Evolutionary conservation across 768 basidiomycete species (phyloP).

Genomic region (Galerina sulciceps): DNA sequence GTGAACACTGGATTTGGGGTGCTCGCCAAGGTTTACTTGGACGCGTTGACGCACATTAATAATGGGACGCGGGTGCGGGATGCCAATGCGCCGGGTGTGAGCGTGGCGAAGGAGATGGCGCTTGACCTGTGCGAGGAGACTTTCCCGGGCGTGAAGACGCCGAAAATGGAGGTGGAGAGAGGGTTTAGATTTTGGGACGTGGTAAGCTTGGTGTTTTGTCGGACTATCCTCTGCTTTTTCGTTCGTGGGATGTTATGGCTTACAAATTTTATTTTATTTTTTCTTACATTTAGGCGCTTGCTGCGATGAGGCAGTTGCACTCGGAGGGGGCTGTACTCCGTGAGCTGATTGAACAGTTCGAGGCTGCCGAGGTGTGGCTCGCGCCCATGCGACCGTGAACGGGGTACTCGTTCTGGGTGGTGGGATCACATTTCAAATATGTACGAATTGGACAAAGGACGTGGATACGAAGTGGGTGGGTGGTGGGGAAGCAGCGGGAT

Average conservation of each 20-base stretch:
- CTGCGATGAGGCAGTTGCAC: constrained; percentile 89
- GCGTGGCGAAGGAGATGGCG: constrained; percentile 83
- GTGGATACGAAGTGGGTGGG: constrained; percentile 9
- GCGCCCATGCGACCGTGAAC: constrained; percentile 85
- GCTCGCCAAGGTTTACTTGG: constrained; percentile 94
- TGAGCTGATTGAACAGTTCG: constrained; percentile 94
- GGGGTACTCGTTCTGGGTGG: neutral
- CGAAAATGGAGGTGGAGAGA: constrained; percentile 88
- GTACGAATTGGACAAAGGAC: neutral
- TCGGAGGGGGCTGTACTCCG: constrained; percentile 79
- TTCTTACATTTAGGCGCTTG: constrained; percentile 61
- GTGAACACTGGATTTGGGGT: constrained; percentile 99
- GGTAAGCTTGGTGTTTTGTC: constrained; percentile 52
- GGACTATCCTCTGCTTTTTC: constrained; percentile 11
- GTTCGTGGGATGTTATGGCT: constrained; percentile 4
- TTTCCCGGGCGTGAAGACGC: constrained; percentile 89
- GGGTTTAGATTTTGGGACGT: constrained; percentile 99
- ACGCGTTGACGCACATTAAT: constrained; percentile 89
- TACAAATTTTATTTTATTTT: constrained; percentile 17
- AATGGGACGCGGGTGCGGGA: constrained; percentile 77
- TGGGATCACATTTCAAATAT: constrained; percentile 2
- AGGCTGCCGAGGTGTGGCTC: constrained; percentile 93
- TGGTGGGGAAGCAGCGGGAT: constrained; percentile 10
- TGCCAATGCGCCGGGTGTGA: constrained; percentile 77
- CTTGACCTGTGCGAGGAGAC: constrained; percentile 93